A percentile compares a stretch with the other conserved stretches of the same genome.
Conservation (phyloP, 1,284 basidiomycete genomes). For the Taiwanofungus camphoratus region DNA sequence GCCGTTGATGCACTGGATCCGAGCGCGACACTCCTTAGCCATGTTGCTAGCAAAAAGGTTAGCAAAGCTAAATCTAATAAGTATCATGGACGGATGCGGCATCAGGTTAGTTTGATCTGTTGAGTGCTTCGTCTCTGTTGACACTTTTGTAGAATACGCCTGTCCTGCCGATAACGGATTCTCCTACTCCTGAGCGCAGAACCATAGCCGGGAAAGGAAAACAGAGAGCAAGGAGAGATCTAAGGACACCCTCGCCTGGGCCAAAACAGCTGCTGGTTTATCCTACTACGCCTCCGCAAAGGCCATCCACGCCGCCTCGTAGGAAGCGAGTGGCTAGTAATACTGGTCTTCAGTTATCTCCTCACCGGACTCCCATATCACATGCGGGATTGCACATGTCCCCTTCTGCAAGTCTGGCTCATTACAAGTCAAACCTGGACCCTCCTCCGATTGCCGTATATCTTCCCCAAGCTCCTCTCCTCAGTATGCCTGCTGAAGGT, state of each 20-base stretch:
- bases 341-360: slow-evolving; percentile 39
- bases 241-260: slow-evolving; percentile 17
- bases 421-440: slow-evolving; percentile 59
- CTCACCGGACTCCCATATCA: slow-evolving; percentile 58
- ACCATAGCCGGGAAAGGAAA: slow-evolving; percentile 10
- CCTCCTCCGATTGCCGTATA: slow-evolving; percentile 47
- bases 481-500: slow-evolving; percentile 5
- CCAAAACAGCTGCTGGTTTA: slow-evolving; percentile 9
- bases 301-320: slow-evolving; percentile 27
- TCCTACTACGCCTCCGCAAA: slow-evolving; percentile 29
- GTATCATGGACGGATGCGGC: slow-evolving; percentile 5
- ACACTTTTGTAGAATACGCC: not conserved
- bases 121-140: not conserved
- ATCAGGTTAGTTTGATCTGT: slow-evolving; percentile 10
- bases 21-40: slow-evolving; percentile 5
- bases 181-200: slow-evolving; percentile 41
- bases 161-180: slow-evolving; percentile 37
- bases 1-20: slow-evolving; percentile 12
- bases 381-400: slow-evolving; percentile 65
- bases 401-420: slow-evolving; percentile 52
- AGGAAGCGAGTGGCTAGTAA: slow-evolving; percentile 23
- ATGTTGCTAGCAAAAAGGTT: slow-evolving; percentile 1
- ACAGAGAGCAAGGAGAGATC: slow-evolving; percentile 29
- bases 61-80: not conserved
- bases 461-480: slow-evolving; percentile 18